These are phyloP conservation scores for Exophiala sideris DNA, from an alignment of 2,329 filamentous ascomycete genomes.

Conservation along the genomic window DNA sequence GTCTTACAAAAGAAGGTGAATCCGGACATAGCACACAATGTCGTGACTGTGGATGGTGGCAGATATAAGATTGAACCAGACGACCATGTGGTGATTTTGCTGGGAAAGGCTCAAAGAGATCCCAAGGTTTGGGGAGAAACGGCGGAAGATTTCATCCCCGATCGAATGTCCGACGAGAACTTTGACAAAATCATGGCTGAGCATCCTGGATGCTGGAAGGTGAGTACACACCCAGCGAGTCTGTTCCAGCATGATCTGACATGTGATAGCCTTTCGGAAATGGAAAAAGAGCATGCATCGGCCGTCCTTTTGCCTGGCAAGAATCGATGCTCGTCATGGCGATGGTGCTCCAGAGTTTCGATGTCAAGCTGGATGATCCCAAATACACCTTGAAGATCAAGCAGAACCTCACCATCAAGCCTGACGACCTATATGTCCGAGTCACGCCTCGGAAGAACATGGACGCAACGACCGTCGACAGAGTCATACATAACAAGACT, in stretches of 20 bases:
- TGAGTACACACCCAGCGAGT: not conserved
- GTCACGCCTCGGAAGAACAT: conserved; percentile 52
- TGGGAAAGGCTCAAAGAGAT: conserved; percentile 59
- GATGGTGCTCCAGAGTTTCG: conserved; percentile 67
- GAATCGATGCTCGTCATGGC: conserved; percentile 62
- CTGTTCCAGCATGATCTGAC: not conserved
- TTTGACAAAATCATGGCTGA: conserved; percentile 55
- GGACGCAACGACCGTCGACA: conserved; percentile 40
- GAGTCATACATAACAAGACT: conserved; percentile 28
- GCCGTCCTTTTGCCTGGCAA: conserved; percentile 70
- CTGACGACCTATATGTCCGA: conserved; percentile 59
- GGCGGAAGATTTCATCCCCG: conserved; percentile 63
- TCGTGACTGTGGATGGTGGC: conserved; percentile 52
- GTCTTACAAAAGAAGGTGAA: conserved; percentile 12
- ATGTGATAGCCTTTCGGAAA: conserved; percentile 66
- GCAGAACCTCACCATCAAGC: conserved; percentile 39
- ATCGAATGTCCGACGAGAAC: conserved; percentile 67
- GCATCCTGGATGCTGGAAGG: conserved; percentile 14
- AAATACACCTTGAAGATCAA: conserved; percentile 38
- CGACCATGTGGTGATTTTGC: conserved; percentile 49
- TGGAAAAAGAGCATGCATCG: conserved; percentile 67
- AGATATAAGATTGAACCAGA: conserved; percentile 60
- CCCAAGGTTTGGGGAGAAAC: conserved; percentile 63
- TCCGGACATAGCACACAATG: conserved; percentile 32
- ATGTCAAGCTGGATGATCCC: conserved; percentile 61